Evolutionary conservation across 495 filamentous ascomycete genomes (phyloP), one percentile per base, ranked within the genome.

Genomic region (Astrothelium macrocarpum): DNA sequence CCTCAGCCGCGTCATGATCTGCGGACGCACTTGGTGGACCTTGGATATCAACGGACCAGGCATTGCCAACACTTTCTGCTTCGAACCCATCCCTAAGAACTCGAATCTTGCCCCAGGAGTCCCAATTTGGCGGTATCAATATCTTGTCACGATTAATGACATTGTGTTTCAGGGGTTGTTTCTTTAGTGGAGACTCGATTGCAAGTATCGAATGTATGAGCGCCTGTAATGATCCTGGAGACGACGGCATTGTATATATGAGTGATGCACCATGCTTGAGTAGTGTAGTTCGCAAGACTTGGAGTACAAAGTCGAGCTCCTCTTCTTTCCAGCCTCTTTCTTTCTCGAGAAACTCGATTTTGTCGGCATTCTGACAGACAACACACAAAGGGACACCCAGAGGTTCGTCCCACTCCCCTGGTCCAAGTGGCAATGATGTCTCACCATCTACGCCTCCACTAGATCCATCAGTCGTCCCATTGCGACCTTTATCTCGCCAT

Each of bases 71-170:
- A 5, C 62, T 29, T 29, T 56, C 49, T 9, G 29, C 49, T 26
- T 56, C 49, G 25, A 56, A 56, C 7, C 49, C 49, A 77, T 97
- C 95, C n/a, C 90, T 81, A 20, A 97, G 78, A 45, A 97, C 89
- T 25, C 92, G 83, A 64, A 99, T 96, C 75, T 97, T 99, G 31
- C 90, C 93, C 91, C 93, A 97, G 0, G 91, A 96, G 74, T 99
- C 94, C 95, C 95, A 97, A 72, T 96, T 95, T 12, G 91, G 87
- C 2, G 94, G 95, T 1, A 99, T 86, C 0, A 96, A 79, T 34
- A 97, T 88, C 78, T 93, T 95, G 73, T 97, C 95, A 32, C 95
- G 81, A 73, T 97, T 95, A 65, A 96, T 95, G 61, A 96, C 89
- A 70, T 97, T 97, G 74, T 94, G 89, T 76, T 92, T 96, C 23